These are phyloP conservation scores for Alternaria sp. DNA, from an alignment of 2,329 filamentous ascomycete genomes.

Conservation along the genomic window DNA sequence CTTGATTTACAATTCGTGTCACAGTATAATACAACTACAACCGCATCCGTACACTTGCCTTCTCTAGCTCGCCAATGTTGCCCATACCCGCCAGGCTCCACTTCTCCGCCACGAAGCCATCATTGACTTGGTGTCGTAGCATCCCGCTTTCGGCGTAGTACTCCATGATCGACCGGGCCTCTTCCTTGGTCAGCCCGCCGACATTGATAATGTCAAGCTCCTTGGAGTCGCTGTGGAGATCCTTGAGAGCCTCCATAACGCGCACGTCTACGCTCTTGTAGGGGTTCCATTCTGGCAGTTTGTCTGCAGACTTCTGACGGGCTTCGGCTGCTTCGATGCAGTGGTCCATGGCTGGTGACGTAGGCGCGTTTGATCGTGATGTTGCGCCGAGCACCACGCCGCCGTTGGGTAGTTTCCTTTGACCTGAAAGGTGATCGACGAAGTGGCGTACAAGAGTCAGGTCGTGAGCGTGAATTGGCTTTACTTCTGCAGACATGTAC, in stretches of 20 bases:
- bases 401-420: slow-evolving; percentile 68
- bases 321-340: slow-evolving; percentile 62
- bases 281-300: slow-evolving; percentile 55
- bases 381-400: slow-evolving; percentile 79
- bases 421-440: slow-evolving; percentile 67
- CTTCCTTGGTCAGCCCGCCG: slow-evolving; percentile 72
- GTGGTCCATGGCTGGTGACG: slow-evolving; percentile 71
- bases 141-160: slow-evolving; percentile 91
- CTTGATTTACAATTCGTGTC: slow-evolving; percentile 27
- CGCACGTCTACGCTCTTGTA: slow-evolving; percentile 61
- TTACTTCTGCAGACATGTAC: slow-evolving; percentile 75
- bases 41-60: slow-evolving; percentile 58
- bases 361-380: slow-evolving; percentile 72
- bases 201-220: slow-evolving; percentile 60
- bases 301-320: slow-evolving; percentile 43
- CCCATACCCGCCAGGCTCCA: slow-evolving; percentile 85
- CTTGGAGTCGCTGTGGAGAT: slow-evolving; percentile 44
- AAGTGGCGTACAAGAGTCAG: slow-evolving; percentile 78
- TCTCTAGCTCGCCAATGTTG: slow-evolving; percentile 85
- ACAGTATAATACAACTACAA: slow-evolving; percentile 35
- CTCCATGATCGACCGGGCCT: slow-evolving; percentile 83
- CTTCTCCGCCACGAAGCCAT: slow-evolving; percentile 76
- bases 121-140: slow-evolving; percentile 72
- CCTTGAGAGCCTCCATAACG: slow-evolving; percentile 56
- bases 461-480: slow-evolving; percentile 85